Conservation (phyloP, 164 flowering plant genomes). For the Liriodendron chinense region DNA sequence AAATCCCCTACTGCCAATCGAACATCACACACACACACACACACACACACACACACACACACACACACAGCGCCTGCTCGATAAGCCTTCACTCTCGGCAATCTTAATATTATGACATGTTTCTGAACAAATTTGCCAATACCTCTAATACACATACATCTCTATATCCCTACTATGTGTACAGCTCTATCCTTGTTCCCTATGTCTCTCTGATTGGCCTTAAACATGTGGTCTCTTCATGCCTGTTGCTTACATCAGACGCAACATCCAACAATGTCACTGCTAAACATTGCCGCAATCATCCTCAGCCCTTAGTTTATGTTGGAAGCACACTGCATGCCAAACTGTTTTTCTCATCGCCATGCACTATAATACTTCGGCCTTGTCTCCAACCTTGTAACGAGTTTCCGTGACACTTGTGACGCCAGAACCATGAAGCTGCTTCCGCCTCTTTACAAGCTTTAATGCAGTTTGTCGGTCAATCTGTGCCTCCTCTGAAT, state of each 20-base stretch:
- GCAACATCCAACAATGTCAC: background rate
- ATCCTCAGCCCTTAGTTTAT: background rate
- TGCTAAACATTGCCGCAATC: background rate
- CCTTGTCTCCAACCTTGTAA: constrained; percentile 56
- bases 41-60: no score
- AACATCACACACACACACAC: no score
- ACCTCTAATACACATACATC: background rate
- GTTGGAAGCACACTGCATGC: background rate
- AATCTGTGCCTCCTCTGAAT: constrained; percentile 54
- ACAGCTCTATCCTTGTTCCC: background rate
- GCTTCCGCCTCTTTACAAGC: constrained; percentile 68
- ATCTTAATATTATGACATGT: background rate
- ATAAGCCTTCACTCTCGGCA: background rate
- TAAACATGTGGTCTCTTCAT: background rate
- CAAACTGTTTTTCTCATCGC: background rate
- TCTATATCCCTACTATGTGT: background rate
- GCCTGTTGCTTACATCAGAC: background rate
- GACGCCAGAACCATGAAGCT: constrained; percentile 56
- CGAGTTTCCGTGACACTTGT: constrained; percentile 40
- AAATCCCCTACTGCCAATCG: no score
- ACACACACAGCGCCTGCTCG: no score
- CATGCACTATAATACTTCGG: constrained; percentile 1
- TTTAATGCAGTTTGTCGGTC: constrained; percentile 58
- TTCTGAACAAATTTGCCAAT: background rate
- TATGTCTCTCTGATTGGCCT: background rate